Percentiles rank a stretch among this genome's conserved stretches.
Conservation (phyloP, 192 early-diverging fungal genomes). For the Linnemannia zychae region DNA sequence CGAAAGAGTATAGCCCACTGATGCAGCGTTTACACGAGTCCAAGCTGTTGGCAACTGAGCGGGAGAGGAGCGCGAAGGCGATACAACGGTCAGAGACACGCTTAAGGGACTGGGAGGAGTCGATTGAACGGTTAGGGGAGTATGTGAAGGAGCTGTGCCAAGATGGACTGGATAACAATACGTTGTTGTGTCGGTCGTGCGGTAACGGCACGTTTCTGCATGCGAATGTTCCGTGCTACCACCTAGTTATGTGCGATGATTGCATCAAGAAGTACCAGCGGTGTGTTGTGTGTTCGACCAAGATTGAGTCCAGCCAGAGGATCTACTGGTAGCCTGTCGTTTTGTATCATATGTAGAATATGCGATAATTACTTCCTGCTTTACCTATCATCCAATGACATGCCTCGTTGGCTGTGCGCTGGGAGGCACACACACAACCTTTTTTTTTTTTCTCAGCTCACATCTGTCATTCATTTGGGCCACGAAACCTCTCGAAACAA, state of each 20-base stretch:
- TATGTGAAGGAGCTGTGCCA: conserved; percentile 10
- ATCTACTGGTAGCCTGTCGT: conserved; percentile 17
- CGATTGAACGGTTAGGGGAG: conserved; percentile 11
- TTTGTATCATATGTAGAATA: too few species aligned
- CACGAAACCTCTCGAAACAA: too few species aligned
- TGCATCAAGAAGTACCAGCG: conserved; percentile 9
- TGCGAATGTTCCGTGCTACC: conserved; percentile 26
- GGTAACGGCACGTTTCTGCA: conserved; percentile 16
- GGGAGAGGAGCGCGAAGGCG: background rate
- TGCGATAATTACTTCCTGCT: background rate
- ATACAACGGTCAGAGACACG: conserved; percentile 1
- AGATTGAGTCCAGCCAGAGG: conserved; percentile 19
- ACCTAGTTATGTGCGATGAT: conserved; percentile 36
- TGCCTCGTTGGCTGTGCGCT: too few species aligned
- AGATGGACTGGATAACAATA: conserved; percentile 24
- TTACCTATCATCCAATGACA: too few species aligned
- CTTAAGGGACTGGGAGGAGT: conserved; percentile 15
- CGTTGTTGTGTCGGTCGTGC: conserved; percentile 18
- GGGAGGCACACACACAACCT: too few species aligned
- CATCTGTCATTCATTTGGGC: background rate
- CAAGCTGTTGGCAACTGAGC: background rate
- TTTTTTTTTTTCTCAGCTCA: background rate
- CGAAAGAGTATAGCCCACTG: background rate
- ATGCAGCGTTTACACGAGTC: background rate
- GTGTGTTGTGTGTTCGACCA: conserved; percentile 22